Evolutionary conservation across 257 asterid species (phyloP), one percentile per base, ranked within the genome.

Genomic region (Plectranthus barbatus): DNA sequence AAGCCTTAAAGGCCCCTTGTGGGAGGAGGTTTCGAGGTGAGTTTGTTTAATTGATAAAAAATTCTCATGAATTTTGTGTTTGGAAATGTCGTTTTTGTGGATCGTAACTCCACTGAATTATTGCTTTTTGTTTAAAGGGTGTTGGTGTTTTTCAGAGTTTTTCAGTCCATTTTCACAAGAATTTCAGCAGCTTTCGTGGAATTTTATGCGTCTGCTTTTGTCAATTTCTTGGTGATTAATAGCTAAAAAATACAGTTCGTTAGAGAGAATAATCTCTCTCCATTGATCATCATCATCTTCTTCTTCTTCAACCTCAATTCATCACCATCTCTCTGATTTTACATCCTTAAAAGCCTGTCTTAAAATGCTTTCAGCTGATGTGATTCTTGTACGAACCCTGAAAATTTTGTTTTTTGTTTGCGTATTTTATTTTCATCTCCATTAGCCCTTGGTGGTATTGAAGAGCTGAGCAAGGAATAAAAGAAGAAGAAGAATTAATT

Each of bases 1-100:
- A 1, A 89, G 87, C 66, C 87, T 89, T 37, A 92, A 92, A 79
- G 98, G 97, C 39, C 98, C 98, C 56, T 82, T 92, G 58, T 92
- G 98, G 98, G 97, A 92, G 50, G 87, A 91, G 64, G 86, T 91
- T 72, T 91, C 96, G 77, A 87, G 97, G 96, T 87, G 74, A 9
- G 29, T 42, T 48, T 6, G 1, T 7, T 20, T 42, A 0, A 18
- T 49, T 9, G 10, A 6, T 36, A 2, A 36, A 8, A 2, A 36
- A 26, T 1, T 26, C 31, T 26, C 48, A 62, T 45, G 66, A 64
- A 34, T 72, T 70, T 51, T 45, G 59, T 18, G 53, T 61, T 1
- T 1, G 4, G 68, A 70, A 58, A 70, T 44, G 70, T 66, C 61
- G 24, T 66, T 68, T 64, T 4, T 3, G 19, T 59, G 72, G 77